phyloP scores from a whole-genome alignment of 768 basidiomycete genomes.

The Imleria badia region DNA sequence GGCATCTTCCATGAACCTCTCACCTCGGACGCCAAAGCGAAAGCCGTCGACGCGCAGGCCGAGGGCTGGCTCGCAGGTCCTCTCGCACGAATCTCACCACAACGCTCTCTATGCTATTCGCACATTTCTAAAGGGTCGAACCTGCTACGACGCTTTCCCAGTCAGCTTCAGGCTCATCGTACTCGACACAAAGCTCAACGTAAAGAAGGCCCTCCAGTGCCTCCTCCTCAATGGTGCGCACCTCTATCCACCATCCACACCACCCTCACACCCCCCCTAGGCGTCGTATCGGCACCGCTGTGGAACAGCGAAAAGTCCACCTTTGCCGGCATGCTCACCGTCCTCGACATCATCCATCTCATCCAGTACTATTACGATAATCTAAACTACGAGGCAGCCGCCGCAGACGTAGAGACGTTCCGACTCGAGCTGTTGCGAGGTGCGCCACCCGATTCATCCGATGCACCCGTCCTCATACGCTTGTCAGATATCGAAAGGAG shows the following conservation, averaged over 20 bases:
- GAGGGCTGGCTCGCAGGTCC: constrained; percentile 54
- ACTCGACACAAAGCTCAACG: constrained; percentile 92
- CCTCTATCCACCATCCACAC: not conserved
- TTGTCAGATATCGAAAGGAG: constrained; percentile 85
- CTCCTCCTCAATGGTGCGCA: constrained; percentile 71
- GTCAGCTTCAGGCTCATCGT: constrained; percentile 97
- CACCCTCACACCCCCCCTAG: constrained; percentile 39
- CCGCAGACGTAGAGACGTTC: constrained; percentile 90
- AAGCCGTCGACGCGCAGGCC: constrained; percentile 54
- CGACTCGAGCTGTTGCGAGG: constrained; percentile 87
- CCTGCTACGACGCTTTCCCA: constrained; percentile 95
- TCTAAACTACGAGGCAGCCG: constrained; percentile 75
- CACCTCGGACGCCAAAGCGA: constrained; percentile 51
- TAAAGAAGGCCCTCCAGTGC: constrained; percentile 92
- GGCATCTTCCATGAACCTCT: constrained; percentile 42
- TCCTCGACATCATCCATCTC: constrained; percentile 98
- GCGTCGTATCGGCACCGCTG: constrained; percentile 95
- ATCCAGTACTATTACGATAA: constrained; percentile 98
- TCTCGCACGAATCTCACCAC: constrained; percentile 63
- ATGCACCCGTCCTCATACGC: not conserved
- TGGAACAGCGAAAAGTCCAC: constrained; percentile 95
- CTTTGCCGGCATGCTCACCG: constrained; percentile 98
- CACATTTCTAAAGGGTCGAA: constrained; percentile 77
- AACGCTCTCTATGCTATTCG: constrained; percentile 70
- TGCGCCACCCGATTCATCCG: constrained; percentile 35